phyloP scores from a whole-genome alignment of 257 asterid species.

The Euphrasia confusa region DNA sequence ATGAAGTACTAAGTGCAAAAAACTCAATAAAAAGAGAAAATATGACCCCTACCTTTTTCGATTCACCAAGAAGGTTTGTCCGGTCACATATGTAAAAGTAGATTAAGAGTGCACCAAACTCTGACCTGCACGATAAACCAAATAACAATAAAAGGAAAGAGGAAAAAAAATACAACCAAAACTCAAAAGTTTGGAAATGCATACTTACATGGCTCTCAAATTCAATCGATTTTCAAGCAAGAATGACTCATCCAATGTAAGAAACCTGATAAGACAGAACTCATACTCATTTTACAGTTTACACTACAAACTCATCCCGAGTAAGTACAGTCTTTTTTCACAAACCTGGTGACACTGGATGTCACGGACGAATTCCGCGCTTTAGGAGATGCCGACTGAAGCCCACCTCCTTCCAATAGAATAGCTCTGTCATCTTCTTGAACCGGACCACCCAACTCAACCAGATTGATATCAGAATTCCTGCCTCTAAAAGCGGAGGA shows the following conservation, averaged over 20 bases:
- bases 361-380: conserved; percentile 52
- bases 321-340: conserved; percentile 18
- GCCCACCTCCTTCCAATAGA: conserved; percentile 75
- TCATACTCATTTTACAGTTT: conserved; percentile 19
- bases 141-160: conserved; percentile 18
- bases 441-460: conserved; percentile 53
- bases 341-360: conserved; percentile 59
- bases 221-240: conserved; percentile 70
- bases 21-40: neutral
- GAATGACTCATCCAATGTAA: conserved; percentile 67
- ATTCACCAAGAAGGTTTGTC: conserved; percentile 76
- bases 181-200: conserved; percentile 18
- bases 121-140: conserved; percentile 53
- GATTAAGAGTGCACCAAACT: conserved; percentile 73
- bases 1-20: neutral
- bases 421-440: conserved; percentile 73
- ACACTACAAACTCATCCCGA: conserved; percentile 17
- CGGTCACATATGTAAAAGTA: conserved; percentile 83
- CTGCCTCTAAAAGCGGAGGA: conserved; percentile 42
- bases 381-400: conserved; percentile 55
- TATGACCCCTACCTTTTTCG: conserved; percentile 55
- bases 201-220: conserved; percentile 77
- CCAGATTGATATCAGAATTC: conserved; percentile 66
- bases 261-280: conserved; percentile 48
- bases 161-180: conserved; percentile 5